Percentiles rank a stretch among this genome's conserved stretches.
These are phyloP conservation scores for Macrotyloma uniflorum DNA, from an alignment of 306 rosid genomes.

Conservation along the genomic window DNA sequence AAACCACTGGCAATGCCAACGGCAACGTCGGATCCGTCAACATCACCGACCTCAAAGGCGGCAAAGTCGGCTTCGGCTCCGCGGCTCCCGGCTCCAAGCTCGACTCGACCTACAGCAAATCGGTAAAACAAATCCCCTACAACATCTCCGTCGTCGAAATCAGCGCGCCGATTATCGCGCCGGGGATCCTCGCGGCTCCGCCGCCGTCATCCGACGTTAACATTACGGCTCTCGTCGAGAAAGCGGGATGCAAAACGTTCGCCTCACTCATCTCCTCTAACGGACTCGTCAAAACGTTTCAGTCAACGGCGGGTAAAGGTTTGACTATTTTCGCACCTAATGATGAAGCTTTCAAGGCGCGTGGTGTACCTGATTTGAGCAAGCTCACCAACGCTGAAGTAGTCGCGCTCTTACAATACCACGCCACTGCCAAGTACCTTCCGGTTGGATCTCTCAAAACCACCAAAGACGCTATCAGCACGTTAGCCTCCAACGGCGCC, in stretches of 20 bases:
- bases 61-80: conserved; percentile 90
- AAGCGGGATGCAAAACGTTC: conserved; percentile 78
- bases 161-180: conserved; percentile 71
- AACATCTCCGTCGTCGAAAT: conserved; percentile 84
- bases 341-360: conserved; percentile 87
- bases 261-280: conserved; percentile 55
- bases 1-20: conserved; percentile 81
- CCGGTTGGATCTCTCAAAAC: conserved; percentile 79
- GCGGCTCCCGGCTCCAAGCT: conserved; percentile 89
- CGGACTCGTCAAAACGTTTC: conserved; percentile 74
- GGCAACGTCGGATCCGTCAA: conserved; percentile 84
- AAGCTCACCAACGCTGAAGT: conserved; percentile 84
- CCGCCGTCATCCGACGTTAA: conserved; percentile 71
- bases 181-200: conserved; percentile 79
- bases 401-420: conserved; percentile 75
- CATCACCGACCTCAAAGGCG: conserved; percentile 84
- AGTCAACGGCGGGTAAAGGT: conserved; percentile 63
- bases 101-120: conserved; percentile 76
- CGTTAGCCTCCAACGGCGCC: conserved; percentile 79
- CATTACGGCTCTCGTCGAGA: conserved; percentile 75
- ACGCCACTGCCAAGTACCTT: conserved; percentile 62
- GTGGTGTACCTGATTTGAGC: conserved; percentile 74
- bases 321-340: conserved; percentile 83
- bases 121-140: conserved; percentile 79
- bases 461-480: conserved; percentile 54